Percentiles rank a stretch among this genome's conserved stretches.
Conservation (phyloP, 345 rosid species). For the Toxicodendron radicans region DNA sequence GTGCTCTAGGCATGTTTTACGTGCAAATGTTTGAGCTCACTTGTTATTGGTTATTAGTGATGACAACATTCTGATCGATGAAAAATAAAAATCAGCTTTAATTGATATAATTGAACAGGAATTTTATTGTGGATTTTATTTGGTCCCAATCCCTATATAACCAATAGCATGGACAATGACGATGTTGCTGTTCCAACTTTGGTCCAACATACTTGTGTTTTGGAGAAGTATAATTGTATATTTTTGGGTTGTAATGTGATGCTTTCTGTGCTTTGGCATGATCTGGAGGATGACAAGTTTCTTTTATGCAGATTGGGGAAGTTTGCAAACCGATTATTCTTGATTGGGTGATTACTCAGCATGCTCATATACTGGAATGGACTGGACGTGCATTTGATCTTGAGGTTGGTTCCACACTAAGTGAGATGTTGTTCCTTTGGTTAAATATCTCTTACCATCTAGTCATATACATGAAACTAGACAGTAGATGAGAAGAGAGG, state of each 20-base stretch:
- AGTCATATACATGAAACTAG: neutral
- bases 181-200: neutral
- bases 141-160: neutral
- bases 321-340: slow-evolving; percentile 73
- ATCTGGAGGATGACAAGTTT: slow-evolving; percentile 13
- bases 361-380: slow-evolving; percentile 90
- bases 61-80: neutral
- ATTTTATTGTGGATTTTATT: neutral
- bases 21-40: neutral
- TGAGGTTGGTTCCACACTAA: slow-evolving; percentile 57
- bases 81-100: neutral
- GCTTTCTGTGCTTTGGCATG: slow-evolving; percentile 4
- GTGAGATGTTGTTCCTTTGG: slow-evolving; percentile 9
- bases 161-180: neutral
- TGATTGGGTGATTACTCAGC: slow-evolving; percentile 96
- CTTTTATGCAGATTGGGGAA: slow-evolving; percentile 63
- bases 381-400: slow-evolving; percentile 85
- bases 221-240: slow-evolving; percentile 5
- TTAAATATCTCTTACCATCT: neutral
- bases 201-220: neutral
- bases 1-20: neutral
- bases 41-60: neutral
- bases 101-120: neutral
- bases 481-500: neutral
- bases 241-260: neutral